phyloP scores from a whole-genome alignment of 805 yeast species.

The Diddensiella santjacobensis region DNA sequence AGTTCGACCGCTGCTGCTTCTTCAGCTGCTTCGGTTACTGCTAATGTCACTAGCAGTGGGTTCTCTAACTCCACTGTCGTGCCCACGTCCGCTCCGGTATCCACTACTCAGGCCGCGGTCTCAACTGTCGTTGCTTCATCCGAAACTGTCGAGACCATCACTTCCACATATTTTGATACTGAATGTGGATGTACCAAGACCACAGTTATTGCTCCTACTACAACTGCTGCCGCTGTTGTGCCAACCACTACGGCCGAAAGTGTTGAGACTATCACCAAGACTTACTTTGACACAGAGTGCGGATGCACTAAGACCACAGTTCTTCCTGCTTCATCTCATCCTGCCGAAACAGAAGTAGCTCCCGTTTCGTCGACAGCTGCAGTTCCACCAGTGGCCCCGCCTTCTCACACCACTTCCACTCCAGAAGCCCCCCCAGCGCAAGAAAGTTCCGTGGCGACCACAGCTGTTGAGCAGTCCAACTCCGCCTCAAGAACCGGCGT shows the following conservation, averaged over 20 bases:
- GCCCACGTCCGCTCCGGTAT: neutral
- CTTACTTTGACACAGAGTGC: constrained; percentile 4
- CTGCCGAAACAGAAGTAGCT: neutral
- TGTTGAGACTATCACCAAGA: constrained; percentile 5
- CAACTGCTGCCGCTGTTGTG: constrained; percentile 6
- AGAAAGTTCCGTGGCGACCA: too few relatives aligned
- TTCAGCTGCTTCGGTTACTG: constrained; percentile 3
- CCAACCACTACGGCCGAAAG: constrained; percentile 6
- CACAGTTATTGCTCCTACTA: constrained; percentile 4
- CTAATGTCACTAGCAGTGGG: neutral
- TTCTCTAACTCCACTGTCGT: neutral
- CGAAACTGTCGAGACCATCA: neutral
- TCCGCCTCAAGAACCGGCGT: neutral
- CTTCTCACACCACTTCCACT: neutral
- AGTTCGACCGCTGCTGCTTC: neutral
- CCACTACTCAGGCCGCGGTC: neutral
- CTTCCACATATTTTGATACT: constrained; percentile 1
- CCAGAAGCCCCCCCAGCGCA: neutral
- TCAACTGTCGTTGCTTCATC: neutral
- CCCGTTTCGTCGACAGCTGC: neutral
- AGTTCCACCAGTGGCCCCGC: neutral
- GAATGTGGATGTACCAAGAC: constrained; percentile 2
- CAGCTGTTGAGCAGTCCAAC: neutral
- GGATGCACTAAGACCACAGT: constrained; percentile 4
- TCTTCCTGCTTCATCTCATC: neutral